Base-by-base conservation (phyloP, 768 basidiomycete genomes). In the Kockovaella imperatae region DNA sequence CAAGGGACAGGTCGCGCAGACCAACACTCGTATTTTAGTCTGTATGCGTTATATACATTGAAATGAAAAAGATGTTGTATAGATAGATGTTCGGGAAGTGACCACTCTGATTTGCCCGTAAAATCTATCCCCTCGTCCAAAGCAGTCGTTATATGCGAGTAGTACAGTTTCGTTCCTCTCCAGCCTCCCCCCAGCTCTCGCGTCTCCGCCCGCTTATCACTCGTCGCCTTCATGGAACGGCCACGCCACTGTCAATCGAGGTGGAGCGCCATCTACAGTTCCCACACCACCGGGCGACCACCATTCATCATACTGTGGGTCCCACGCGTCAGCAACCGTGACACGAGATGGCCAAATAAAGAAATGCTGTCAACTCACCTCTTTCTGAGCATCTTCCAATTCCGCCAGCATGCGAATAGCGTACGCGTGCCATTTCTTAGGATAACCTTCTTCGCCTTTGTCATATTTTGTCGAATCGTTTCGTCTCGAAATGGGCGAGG, bases 221-320 rank as follows among this genome's bases (percentile, higher is more conserved):
- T 71, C 69, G 38, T 71, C 69, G 5, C 63, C 64, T 7, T 71
- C 69, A 42, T 65, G 62, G 59, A 71, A 71, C 8, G 69, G 67
- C 69, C 69, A 71, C n/a, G 69, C 67, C 1, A 71, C 67, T 1
- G 59, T 67, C 46, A 71, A 57, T 41, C 69, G 54, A 29, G 69
- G 69, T 13, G 69, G 69, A 1, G 60, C 64, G 28, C 62, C 64
- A 44, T 68, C 69, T 45, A 60, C 53, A 32, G 50, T 56, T 4
- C 69, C 69, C 40, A 68, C 56, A 14, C 69, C 69, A 32, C 57
- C 65, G 26, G 65, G 63, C 35, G 63, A 56, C 67, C 67, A 71
- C 69, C 69, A 71, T 42, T 69, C 67, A 30, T 69, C 67, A 50
- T 71, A 71, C 64, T 69, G n/a, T n/a, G 31, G 34, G 8, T 11